These are phyloP conservation scores for Chlorella sp. DNA, from an alignment of 139 green algal genomes.

Conservation along the genomic window DNA sequence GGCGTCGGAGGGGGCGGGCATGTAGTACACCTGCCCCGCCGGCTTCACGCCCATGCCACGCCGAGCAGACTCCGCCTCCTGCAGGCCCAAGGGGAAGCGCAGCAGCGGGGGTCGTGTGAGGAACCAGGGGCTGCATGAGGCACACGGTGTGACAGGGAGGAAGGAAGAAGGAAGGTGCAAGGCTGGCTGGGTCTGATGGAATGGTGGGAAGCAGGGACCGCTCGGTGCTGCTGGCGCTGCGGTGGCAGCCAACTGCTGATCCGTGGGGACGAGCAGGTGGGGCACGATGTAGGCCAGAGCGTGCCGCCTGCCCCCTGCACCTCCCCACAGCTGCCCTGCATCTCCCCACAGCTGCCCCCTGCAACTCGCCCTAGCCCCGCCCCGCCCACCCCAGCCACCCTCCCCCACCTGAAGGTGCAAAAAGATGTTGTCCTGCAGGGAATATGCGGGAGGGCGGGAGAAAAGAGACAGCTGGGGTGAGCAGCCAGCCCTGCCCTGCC, in stretches of 20 bases:
- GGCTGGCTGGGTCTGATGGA: background rate
- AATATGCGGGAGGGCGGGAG: background rate
- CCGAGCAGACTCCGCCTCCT: conserved; percentile 46
- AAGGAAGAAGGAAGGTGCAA: too few species aligned
- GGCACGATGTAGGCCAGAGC: background rate
- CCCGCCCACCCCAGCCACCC: background rate
- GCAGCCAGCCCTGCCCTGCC: too few species aligned
- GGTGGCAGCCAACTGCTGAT: too few species aligned
- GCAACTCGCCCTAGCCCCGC: background rate
- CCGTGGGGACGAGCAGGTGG: background rate
- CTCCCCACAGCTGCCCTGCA: background rate
- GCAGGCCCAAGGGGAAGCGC: background rate
- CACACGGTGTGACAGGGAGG: too few species aligned
- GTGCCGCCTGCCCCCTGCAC: background rate
- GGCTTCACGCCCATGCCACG: conserved; percentile 43
- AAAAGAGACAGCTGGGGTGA: background rate
- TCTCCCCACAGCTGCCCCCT: background rate
- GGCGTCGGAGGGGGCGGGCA: conserved; percentile 51
- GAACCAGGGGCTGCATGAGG: background rate
- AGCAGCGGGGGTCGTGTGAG: background rate
- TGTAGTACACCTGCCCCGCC: conserved; percentile 55
- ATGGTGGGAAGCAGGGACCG: background rate
- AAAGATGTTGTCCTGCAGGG: conserved; percentile 46
- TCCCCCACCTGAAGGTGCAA: conserved; percentile 48
- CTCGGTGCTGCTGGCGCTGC: background rate